Conservation (phyloP, 2,329 filamentous ascomycete species). For the Aaosphaeria pasadenensis region DNA sequence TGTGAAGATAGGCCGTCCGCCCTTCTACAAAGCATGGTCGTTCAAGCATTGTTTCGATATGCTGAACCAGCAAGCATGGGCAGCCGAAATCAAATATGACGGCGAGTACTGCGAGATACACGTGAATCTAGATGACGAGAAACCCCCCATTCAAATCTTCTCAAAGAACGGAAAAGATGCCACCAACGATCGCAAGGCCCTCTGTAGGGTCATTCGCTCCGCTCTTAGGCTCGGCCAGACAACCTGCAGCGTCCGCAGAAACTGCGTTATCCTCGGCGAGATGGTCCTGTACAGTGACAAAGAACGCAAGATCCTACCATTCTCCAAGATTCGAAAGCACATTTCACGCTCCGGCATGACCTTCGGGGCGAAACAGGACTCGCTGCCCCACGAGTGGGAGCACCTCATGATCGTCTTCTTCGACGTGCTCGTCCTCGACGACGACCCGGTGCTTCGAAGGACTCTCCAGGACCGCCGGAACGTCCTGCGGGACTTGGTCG, state of each 20-base stretch:
- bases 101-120: conserved; percentile 91
- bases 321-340: conserved; percentile 80
- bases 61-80: conserved; percentile 59
- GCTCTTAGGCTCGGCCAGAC: conserved; percentile 61
- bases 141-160: conserved; percentile 70
- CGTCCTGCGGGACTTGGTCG: conserved; percentile 57
- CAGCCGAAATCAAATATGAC: conserved; percentile 78
- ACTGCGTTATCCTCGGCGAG: conserved; percentile 82
- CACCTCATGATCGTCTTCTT: conserved; percentile 62
- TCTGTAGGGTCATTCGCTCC: conserved; percentile 63
- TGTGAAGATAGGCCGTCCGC: conserved; percentile 45
- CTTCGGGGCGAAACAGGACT: conserved; percentile 67
- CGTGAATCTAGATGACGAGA: conserved; percentile 60
- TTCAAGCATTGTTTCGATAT: conserved; percentile 74
- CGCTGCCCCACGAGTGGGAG: conserved; percentile 54
- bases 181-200: conserved; percentile 62
- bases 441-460: conserved; percentile 50
- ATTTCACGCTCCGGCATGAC: conserved; percentile 69
- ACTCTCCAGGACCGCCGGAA: conserved; percentile 60
- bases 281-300: conserved; percentile 73
- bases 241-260: conserved; percentile 57
- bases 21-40: conserved; percentile 45
- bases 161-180: conserved; percentile 92
- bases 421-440: conserved; percentile 57
- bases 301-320: conserved; percentile 65